These are phyloP conservation scores for Calonectria multiphialidica DNA, from an alignment of 2,329 filamentous ascomycete species.

Conservation along the genomic window DNA sequence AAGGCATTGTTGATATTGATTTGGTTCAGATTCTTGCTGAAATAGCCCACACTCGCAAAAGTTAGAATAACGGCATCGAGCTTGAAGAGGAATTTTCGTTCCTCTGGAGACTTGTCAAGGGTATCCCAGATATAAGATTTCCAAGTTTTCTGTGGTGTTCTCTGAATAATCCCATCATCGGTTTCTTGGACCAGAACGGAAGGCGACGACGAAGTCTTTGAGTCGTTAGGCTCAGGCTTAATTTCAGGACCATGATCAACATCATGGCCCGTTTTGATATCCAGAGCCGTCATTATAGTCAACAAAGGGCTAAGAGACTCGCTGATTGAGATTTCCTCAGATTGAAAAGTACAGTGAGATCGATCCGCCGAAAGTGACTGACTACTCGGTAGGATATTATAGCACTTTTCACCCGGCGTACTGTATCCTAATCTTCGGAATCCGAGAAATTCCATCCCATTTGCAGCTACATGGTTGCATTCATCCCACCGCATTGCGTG, in stretches of 20 bases:
- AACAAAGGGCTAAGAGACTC: not conserved
- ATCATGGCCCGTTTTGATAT: slow-evolving; percentile 3
- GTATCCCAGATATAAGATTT: slow-evolving; percentile 62
- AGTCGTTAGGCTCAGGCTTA: not conserved
- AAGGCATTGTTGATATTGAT: slow-evolving; percentile 41
- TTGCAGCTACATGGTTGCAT: not conserved
- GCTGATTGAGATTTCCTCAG: no score
- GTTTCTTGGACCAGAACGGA: not conserved
- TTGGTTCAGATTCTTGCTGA: slow-evolving; percentile 52
- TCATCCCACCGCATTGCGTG: slow-evolving; percentile 22
- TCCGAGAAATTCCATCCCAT: not conserved
- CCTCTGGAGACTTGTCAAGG: slow-evolving; percentile 55
- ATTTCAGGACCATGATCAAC: not conserved
- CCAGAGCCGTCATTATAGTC: not conserved
- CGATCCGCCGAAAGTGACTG: not conserved
- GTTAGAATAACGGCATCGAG: slow-evolving; percentile 54
- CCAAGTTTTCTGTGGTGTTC: slow-evolving; percentile 45
- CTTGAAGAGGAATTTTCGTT: slow-evolving; percentile 55
- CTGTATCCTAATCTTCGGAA: not conserved
- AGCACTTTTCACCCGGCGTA: not conserved
- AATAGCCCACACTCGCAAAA: slow-evolving; percentile 51
- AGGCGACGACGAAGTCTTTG: not conserved
- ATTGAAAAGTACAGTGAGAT: not conserved
- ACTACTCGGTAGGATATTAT: not conserved
- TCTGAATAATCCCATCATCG: slow-evolving; percentile 4